Evolutionary conservation across 2,329 filamentous ascomycete species (phyloP), one percentile per base, ranked within the genome.

Genomic region (Xylaria sp.): DNA sequence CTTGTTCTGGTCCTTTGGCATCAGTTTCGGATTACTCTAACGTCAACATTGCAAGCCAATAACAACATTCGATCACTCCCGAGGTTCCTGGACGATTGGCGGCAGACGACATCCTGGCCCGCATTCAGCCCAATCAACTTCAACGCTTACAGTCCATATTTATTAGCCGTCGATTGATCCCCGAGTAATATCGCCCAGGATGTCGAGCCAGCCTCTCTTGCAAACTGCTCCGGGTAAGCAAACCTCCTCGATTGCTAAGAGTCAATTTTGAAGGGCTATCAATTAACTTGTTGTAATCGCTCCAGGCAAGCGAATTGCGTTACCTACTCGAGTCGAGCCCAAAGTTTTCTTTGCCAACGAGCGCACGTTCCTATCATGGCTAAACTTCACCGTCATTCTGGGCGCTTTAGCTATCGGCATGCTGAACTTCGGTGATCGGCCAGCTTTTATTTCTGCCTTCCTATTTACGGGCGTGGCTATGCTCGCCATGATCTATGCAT

Each of bases 331-430:
- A 65, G 93, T 99, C 75, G 94, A 99, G 76, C 94, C 94, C 68
- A 99, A 99, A 78, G 94, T 99, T 80, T 99, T 97, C 86, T 99
- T 99, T 82, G 94, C 94, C 77, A 99, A 99, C 82, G 94, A 99
- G 79, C 91, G 94, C 61, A 99, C 94, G 60, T 99, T 99, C 74
- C 87, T 99, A 69, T 96, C 92, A 76, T 99, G 94, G 94, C 90
- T 99, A 70, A 99, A 99, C 84, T 97, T 97, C 82, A 96, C 92
- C 73, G 92, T 99, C 70, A 93, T 99, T 75, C 89, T 99, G 58
- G 94, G 94, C 69, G 94, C 94, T 61, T 87, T 99, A 46, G 93
- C 94, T 63, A 91, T 99, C 66, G 94, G 94, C 65, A 92, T 99
- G 71, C 87, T 99, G 69, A 99, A 99, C 81, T 99, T 99, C 68